These are phyloP conservation scores for Epichloe sp. DNA, from an alignment of 2,329 filamentous ascomycete species.

Conservation along the genomic window DNA sequence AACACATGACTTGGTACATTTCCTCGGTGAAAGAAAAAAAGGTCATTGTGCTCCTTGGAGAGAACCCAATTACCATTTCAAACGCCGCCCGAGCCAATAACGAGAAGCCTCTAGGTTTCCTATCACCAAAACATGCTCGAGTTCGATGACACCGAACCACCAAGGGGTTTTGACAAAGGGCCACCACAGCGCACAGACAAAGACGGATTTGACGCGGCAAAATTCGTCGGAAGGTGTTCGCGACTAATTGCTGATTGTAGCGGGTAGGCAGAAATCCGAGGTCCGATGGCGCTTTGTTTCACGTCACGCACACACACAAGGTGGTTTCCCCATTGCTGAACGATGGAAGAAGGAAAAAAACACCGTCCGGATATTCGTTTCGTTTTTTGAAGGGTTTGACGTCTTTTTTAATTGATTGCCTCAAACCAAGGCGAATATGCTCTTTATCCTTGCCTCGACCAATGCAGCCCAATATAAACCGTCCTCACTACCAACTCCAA, in stretches of 20 bases:
- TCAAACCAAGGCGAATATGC: conserved; percentile 38
- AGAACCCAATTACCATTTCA: too few relatives aligned
- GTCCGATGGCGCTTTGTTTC: not conserved
- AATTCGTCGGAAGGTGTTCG: not conserved
- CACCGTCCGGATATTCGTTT: not conserved
- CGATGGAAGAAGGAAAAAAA: not conserved
- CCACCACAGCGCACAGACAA: not conserved
- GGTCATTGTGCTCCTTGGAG: too few relatives aligned
- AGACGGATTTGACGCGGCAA: not conserved
- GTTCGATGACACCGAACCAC: not conserved
- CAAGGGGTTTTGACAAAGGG: not conserved
- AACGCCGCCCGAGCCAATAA: too few relatives aligned
- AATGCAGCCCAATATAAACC: conserved; percentile 49
- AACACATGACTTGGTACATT: too few relatives aligned
- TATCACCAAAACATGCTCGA: not conserved
- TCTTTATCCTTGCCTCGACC: conserved; percentile 43
- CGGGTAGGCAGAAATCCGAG: not conserved
- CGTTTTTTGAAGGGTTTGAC: conserved; percentile 24
- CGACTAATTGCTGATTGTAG: not conserved
- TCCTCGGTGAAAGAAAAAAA: too few relatives aligned
- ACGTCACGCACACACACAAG: conserved; percentile 3
- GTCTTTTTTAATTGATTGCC: conserved; percentile 42
- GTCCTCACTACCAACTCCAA: conserved; percentile 50
- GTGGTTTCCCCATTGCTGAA: not conserved
- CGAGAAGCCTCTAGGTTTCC: too few relatives aligned